Base-by-base conservation (phyloP, 352 stramenopile species). In the Globisporangium nagaii region DNA sequence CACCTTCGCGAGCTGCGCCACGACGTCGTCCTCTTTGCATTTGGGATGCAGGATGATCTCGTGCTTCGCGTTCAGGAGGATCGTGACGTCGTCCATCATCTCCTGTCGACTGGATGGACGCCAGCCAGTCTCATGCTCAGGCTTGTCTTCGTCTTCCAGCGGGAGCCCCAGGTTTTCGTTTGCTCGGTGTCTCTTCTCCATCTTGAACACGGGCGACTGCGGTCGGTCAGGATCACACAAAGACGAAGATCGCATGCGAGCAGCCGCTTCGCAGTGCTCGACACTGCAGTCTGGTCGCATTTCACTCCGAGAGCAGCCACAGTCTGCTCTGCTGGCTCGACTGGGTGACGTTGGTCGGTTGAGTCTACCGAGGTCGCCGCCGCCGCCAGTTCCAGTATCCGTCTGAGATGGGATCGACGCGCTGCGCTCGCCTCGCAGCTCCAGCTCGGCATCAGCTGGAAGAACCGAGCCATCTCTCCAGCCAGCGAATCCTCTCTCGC, bases 41-140 rank as follows among this genome's bases (percentile, higher is more conserved):
- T 39, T 45, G 25, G 73, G 71, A 20, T 62, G 43, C 5, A 85
- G 40, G 7, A 73, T 42, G 25, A 87, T 34, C 27, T 78, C 57
- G 0, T 59, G 66, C 1, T 53, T 79, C 27, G 63, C 65, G 60
- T 87, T 87, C 9, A 87, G 30, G 30, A 85, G 71, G 30, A 87
- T 66, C 34, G 76, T 85, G 19, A 68, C 62, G 28, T 79, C 65
- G n/a, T 68, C 39, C 6, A 25, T 22, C 25, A 36, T 11, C 25
- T 59, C 41, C n/a, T n/a, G n/a, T 13, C 28, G 10, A 28, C n/a
- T 39, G 27, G 11, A 20, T 32, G 17, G 19, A 11, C 31, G 17
- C 13, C 12, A 5, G 10, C 13, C 12, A 20, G 7, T 19, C 19
- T 20, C n/a, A 6, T 3, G 15, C 17, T 27, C 12, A 9, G 2